Base-by-base conservation (phyloP, 2,329 filamentous ascomycete species). In the Orbilia ellipsospora region DNA sequence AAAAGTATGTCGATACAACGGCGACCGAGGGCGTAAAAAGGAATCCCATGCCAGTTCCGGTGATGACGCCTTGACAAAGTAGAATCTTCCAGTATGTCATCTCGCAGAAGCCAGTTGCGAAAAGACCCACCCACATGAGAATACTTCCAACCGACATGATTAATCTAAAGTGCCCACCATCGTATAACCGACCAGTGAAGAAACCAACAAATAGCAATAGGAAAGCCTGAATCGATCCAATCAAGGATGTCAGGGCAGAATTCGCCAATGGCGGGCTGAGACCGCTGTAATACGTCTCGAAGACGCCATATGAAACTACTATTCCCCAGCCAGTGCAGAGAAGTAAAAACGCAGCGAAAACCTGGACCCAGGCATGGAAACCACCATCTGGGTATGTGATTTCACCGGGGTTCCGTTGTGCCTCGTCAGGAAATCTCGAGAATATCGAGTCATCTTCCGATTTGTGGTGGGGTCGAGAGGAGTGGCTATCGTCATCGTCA, bases 1-100 rank as follows among this genome's bases (percentile, higher is more conserved):
- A 83, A 78, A 91, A 92, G 66, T 90, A 90, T 0, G 88, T 89
- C 13, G 87, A 84, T 8, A 88, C 82, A 20, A 89, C 81, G n/a
- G 86, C 84, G 40, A 87, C 78, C 16, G 84, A 85, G 31, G 88
- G 85, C 52, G 84, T 84, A 81, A 88, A 87, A 78, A 88, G 82
- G 62, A 88, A 80, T 0, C 88, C 84, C 78, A 83, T 82, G 0
- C 88, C 88, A 0, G 89, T 80, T 0, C 88, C 88, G 26, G 86
- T 84, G 51, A 87, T 88, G 0, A 90, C 75, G 0, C 87, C 88
- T 77, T 90, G 88, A 0, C 84, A 81, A 0, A 82, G 69, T 5
- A 78, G 62, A 42, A 78, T 72, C 51, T 73, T 72, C 67, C 68
- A 85, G 79, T 83, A 86, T 79, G 85, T 86, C 18, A 81, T 74